phyloP scores from a whole-genome alignment of 345 rosid genomes.

The Pugionium dolabratum region DNA sequence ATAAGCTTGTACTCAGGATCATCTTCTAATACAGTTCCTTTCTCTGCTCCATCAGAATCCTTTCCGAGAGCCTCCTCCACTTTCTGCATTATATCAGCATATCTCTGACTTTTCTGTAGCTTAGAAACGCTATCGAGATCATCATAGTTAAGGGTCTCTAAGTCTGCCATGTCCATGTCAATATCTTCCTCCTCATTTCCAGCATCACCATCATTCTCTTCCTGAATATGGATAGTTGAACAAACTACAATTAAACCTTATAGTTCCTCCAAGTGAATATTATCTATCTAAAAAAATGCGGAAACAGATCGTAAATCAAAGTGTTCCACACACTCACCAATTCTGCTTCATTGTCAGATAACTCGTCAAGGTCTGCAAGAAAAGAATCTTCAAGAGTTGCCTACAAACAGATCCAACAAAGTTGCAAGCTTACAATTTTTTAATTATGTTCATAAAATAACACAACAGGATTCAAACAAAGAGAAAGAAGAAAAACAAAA shows the following conservation, averaged over 20 bases:
- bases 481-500: constrained; percentile 1
- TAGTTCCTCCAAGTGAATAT: not conserved
- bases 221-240: constrained; percentile 42
- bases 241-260: constrained; percentile 18
- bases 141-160: constrained; percentile 77
- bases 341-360: constrained; percentile 90
- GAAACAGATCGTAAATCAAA: not conserved
- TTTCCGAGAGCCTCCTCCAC: constrained; percentile 77
- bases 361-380: constrained; percentile 92
- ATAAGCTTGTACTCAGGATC: constrained; percentile 94
- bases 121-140: constrained; percentile 83
- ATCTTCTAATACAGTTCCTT: constrained; percentile 78
- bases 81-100: constrained; percentile 80
- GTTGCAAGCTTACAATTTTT: too few species aligned
- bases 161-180: constrained; percentile 70
- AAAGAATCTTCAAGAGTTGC: constrained; percentile 92
- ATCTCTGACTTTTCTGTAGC: constrained; percentile 78
- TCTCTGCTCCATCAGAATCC: constrained; percentile 57
- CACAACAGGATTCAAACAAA: constrained; percentile 2
- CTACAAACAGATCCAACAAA: constrained; percentile 42
- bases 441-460: not conserved
- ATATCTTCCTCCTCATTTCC: constrained; percentile 68
- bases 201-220: constrained; percentile 64
- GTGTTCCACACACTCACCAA: constrained; percentile 43
- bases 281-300: not conserved